Base-by-base conservation (phyloP, 2,329 filamentous ascomycete species). In the Aspergillus amoenus region DNA sequence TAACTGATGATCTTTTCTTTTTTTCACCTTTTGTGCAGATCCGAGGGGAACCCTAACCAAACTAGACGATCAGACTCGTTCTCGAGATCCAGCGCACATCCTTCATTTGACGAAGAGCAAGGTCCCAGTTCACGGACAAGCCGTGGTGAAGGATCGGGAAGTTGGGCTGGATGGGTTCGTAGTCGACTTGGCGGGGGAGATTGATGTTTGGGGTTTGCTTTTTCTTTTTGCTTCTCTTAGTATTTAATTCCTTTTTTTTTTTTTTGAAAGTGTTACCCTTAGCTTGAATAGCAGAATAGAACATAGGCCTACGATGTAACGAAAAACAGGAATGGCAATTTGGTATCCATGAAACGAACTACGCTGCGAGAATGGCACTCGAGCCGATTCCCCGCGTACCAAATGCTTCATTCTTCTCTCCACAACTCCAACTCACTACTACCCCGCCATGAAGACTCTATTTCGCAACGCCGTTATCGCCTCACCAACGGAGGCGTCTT, bases 131-230 rank as follows among this genome's bases (percentile, higher is more conserved):
- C 44, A 18, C 54, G 55, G 34, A 57, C 58, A 30, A 61, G 60
- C 47, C 61, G 56, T 24, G 53, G 50, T 9, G 62, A 65, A 5
- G 57, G 61, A 4, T 47, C 52, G 1, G 61, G 64, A 11, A 65
- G 65, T 21, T 57, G 66, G 27, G 45, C 62, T 2, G 61, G 61
- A 6, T 70, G 68, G 68, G 52, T 69, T 15, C 65, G 68, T 40
- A 68, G 60, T 56, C 67, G 56, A 47, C 62, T 70, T 55, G 65
- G 68, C 18, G 63, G 66, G 30, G 56, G 56, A 13, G 53, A 49
- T 46, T 54, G 13, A 62, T 34, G 56, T 48, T 61, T 42, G 57
- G 59, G 17, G 8, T 48, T 48, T 47, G 27, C 17, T 39, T 22
- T 49, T 17, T 54, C 6, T 18, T 46, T 15, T 7, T 17, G 27